Evolutionary conservation across 768 basidiomycete species (phyloP).

Genomic region (Suillus brevipes): DNA sequence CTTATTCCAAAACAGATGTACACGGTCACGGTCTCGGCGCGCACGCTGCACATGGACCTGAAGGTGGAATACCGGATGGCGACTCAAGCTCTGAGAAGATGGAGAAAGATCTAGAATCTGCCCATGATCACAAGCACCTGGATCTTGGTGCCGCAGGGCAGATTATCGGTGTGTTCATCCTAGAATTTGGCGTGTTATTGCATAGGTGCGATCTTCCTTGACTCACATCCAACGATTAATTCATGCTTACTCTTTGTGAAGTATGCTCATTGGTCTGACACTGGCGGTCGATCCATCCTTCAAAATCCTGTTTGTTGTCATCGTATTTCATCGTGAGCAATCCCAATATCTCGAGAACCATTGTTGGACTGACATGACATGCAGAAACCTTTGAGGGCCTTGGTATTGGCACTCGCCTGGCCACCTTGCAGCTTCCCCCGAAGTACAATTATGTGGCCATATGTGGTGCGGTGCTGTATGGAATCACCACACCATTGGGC

Average conservation of each 20-base stretch:
- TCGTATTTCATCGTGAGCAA: slow-evolving; percentile 87
- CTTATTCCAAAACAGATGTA: slow-evolving; percentile 42
- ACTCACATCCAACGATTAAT: background rate
- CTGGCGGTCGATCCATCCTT: slow-evolving; percentile 86
- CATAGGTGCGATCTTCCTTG: slow-evolving; percentile 53
- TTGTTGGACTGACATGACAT: slow-evolving; percentile 5
- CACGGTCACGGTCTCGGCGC: slow-evolving; percentile 65
- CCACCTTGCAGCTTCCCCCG: slow-evolving; percentile 63
- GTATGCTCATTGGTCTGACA: slow-evolving; percentile 85
- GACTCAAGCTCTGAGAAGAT: slow-evolving; percentile 22
- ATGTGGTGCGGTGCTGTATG: slow-evolving; percentile 63
- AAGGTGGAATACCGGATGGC: slow-evolving; percentile 28
- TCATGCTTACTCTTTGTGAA: slow-evolving; percentile 25
- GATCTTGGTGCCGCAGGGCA: slow-evolving; percentile 60
- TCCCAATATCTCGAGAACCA: background rate
- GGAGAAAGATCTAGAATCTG: slow-evolving; percentile 31
- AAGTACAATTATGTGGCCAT: slow-evolving; percentile 59
- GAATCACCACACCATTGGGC: slow-evolving; percentile 82
- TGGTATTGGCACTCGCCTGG: slow-evolving; percentile 88
- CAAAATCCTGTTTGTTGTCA: slow-evolving; percentile 83
- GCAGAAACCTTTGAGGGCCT: slow-evolving; percentile 93
- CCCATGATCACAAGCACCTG: slow-evolving; percentile 18
- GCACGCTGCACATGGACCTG: slow-evolving; percentile 73
- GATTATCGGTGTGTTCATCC: slow-evolving; percentile 82
- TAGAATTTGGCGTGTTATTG: slow-evolving; percentile 91